Conservation (phyloP, 495 filamentous ascomycete genomes). For the Annulohypoxylon nitens region DNA sequence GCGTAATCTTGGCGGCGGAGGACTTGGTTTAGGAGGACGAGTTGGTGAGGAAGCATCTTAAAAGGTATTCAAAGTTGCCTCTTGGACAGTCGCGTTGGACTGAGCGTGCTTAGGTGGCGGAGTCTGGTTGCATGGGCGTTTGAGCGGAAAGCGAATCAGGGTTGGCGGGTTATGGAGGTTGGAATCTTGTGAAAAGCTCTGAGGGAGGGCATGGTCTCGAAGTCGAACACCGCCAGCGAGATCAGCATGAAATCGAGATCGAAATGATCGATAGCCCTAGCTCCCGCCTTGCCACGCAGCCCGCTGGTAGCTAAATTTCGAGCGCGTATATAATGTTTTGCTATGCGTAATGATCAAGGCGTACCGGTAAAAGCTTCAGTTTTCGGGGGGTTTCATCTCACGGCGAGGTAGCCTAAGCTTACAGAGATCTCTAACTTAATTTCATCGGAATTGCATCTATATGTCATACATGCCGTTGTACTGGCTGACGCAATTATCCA, state of each 20-base stretch:
- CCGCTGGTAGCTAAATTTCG: constrained; percentile 4
- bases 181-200: not conserved
- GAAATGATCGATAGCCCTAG: constrained; percentile 11
- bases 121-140: constrained; percentile 29
- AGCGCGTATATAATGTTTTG: constrained; percentile 37
- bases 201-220: constrained; percentile 12
- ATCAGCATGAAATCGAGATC: constrained; percentile 14
- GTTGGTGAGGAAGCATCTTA: constrained; percentile 50
- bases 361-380: constrained; percentile 10
- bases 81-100: not conserved
- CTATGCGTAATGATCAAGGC: constrained; percentile 29
- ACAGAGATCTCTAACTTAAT: not conserved
- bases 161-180: constrained; percentile 7
- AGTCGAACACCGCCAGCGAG: constrained; percentile 1
- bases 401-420: constrained; percentile 9
- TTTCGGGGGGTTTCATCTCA: constrained; percentile 4
- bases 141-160: constrained; percentile 8
- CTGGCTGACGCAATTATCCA: not conserved
- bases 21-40: constrained; percentile 45
- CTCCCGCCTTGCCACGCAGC: not conserved
- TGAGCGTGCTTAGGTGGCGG: constrained; percentile 8
- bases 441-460: constrained; percentile 4
- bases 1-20: constrained; percentile 49
- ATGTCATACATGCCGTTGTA: not conserved
- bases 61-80: constrained; percentile 3